A percentile compares a stretch with the other conserved stretches of the same genome.
These are phyloP conservation scores for Botryotinia calthae DNA, from an alignment of 2,329 filamentous ascomycete species.

Conservation along the genomic window DNA sequence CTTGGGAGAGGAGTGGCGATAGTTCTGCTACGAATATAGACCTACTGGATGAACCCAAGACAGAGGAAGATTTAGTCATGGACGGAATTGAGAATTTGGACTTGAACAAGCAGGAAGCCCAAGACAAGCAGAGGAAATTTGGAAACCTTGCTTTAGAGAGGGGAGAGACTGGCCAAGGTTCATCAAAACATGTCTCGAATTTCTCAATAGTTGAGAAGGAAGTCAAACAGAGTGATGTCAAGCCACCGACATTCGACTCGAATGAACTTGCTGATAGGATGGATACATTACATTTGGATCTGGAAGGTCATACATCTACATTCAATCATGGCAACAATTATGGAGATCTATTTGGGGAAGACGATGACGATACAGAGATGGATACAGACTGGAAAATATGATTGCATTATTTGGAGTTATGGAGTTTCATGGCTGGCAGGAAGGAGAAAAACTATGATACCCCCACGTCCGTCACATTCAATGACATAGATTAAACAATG, in stretches of 20 bases:
- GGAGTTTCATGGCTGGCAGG: conserved; percentile 17
- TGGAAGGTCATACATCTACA: conserved; percentile 37
- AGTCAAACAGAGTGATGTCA: conserved; percentile 40
- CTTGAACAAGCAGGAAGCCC: conserved; percentile 46
- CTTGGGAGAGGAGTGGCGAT: conserved; percentile 67
- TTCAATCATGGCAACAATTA: conserved; percentile 30
- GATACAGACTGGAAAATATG: conserved; percentile 35
- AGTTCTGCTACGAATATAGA: conserved; percentile 47
- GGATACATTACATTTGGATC: conserved; percentile 35
- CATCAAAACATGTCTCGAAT: conserved; percentile 40
- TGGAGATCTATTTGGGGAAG: conserved; percentile 18
- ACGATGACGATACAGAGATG: conserved; percentile 26
- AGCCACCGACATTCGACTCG: conserved; percentile 42
- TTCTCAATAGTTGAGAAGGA: conserved; percentile 54
- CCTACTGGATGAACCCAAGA: conserved; percentile 64
- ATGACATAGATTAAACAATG: not conserved
- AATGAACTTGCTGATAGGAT: conserved; percentile 37
- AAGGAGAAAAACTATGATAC: conserved; percentile 25
- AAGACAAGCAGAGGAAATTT: conserved; percentile 40
- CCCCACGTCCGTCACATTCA: conserved; percentile 15
- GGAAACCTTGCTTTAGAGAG: conserved; percentile 52
- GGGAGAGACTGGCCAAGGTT: conserved; percentile 38
- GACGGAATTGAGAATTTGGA: conserved; percentile 41
- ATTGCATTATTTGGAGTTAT: conserved; percentile 22
- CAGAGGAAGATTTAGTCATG: conserved; percentile 39